These are phyloP conservation scores for Epicoccum sorghinum DNA, from an alignment of 2,329 filamentous ascomycete species.

Conservation along the genomic window DNA sequence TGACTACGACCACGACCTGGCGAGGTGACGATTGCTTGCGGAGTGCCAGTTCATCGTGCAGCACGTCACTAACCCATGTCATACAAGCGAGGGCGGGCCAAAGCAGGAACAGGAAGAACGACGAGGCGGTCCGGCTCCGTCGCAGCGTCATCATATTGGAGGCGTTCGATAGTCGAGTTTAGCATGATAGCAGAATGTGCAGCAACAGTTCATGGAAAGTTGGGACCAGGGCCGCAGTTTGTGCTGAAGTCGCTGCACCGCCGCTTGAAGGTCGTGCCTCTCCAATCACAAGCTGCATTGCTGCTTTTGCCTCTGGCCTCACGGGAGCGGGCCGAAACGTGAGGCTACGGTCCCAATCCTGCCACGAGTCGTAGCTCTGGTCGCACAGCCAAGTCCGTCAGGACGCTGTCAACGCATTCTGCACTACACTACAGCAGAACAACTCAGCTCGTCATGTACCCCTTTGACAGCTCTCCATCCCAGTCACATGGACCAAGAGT, in stretches of 20 bases:
- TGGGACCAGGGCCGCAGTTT: not conserved
- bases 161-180: not conserved
- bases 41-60: slow-evolving; percentile 21
- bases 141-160: slow-evolving; percentile 11
- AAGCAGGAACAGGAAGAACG: slow-evolving; percentile 15
- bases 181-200: not conserved
- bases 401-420: not conserved
- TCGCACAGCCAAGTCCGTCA: not conserved
- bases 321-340: slow-evolving; percentile 13
- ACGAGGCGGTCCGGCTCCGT: not conserved
- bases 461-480: slow-evolving; percentile 3
- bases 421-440: not conserved
- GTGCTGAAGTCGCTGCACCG: slow-evolving; percentile 3
- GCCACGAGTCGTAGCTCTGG: slow-evolving; percentile 7
- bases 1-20: slow-evolving; percentile 9
- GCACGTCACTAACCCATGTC: slow-evolving; percentile 16
- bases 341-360: slow-evolving; percentile 14
- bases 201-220: not conserved
- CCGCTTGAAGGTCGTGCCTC: slow-evolving; percentile 8
- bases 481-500: not conserved
- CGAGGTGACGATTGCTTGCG: slow-evolving; percentile 9
- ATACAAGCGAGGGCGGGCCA: slow-evolving; percentile 15
- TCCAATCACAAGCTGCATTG: slow-evolving; percentile 12
- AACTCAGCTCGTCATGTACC: not conserved
- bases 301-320: slow-evolving; percentile 9